Base-by-base conservation (phyloP, 148 eudicot genomes). In the Vaccinium myrtillus region DNA sequence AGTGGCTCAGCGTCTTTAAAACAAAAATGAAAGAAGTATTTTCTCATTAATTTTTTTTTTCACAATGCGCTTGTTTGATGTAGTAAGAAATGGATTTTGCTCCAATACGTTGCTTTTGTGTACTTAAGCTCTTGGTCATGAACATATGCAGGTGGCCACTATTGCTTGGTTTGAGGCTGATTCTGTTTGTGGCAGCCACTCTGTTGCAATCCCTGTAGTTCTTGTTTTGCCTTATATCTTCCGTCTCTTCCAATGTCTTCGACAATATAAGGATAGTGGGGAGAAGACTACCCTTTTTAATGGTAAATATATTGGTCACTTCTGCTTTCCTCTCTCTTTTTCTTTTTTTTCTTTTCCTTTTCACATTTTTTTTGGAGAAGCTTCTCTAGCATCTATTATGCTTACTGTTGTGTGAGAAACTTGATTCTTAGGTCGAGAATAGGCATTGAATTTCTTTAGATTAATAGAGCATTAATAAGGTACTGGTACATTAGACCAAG, bases 111-210 rank as follows among this genome's bases (percentile, higher is more conserved):
- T 71, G 78, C 49, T 71, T 71, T 67, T 82, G 11, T 53, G 46
- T 82, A 51, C 50, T 82, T 82, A 21, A 30, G 80, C 54, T 11
- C 13, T 59, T 55, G 81, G 63, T 67, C 78, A 53, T 21, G 39
- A 19, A 58, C 83, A 58, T 79, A 49, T 93, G 88, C 90, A 97
- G 99, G 99, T 97, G 75, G 99, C 98, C 53, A 97, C 98, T 69
- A 69, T 97, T 84, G 99, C 99, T 76, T 97, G 99, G 99, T 95
- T 97, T 87, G 99, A 97, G 89, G 99, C 98, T 78, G 98, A 97
- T 89, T 95, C 99, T 84, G 96, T 97, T 82, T 97, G 99, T 90
- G 99, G 99, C n/a, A 95, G 99, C 86, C 99, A 97, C 8, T 13
- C 99, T 78, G 90, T 94, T 79, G 95, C 93, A 71, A 97, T 97